These are phyloP conservation scores for Orbilia blumenaviensis DNA, from an alignment of 2,329 filamentous ascomycete species.

Conservation along the genomic window DNA sequence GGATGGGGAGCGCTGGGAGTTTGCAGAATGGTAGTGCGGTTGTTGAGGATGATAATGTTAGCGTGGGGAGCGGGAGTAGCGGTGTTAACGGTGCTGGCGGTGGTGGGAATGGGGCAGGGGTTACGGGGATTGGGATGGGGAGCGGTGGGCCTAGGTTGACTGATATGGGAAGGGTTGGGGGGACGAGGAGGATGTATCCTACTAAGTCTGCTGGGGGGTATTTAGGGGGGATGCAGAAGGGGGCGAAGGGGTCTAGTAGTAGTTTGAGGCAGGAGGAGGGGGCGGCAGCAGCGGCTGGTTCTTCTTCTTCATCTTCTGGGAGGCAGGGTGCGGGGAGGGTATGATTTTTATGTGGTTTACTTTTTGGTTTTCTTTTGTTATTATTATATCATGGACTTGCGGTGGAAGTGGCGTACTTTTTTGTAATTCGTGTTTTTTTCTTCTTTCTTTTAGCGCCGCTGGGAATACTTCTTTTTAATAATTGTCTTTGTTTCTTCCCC, in stretches of 20 bases:
- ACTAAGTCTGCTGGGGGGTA: conserved; percentile 21
- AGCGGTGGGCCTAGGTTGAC: conserved; percentile 28
- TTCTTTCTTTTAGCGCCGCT: too few species aligned
- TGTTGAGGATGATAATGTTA: conserved; percentile 24
- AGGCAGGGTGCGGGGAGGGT: not conserved
- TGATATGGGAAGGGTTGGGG: conserved; percentile 41
- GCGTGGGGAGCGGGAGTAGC: conserved; percentile 2
- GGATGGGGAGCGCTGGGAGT: conserved; percentile 22
- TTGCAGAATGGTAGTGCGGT: not conserved
- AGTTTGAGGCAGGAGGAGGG: conserved; percentile 22
- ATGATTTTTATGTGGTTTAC: not conserved
- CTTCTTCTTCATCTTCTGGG: not conserved
- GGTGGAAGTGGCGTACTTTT: too few species aligned
- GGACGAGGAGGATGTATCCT: conserved; percentile 52
- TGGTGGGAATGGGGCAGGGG: too few species aligned
- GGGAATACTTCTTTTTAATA: too few species aligned
- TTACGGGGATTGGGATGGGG: conserved; percentile 6
- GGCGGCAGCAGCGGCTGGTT: not conserved
- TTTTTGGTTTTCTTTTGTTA: not conserved
- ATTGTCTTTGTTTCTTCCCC: too few species aligned
- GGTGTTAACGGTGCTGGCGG: too few species aligned
- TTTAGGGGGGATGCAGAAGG: conserved; percentile 34
- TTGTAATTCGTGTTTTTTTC: too few species aligned
- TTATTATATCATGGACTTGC: too few species aligned
- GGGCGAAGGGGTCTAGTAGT: conserved; percentile 31